phyloP scores from a whole-genome alignment of 164 flowering plant species.

The Amborella trichopoda region DNA sequence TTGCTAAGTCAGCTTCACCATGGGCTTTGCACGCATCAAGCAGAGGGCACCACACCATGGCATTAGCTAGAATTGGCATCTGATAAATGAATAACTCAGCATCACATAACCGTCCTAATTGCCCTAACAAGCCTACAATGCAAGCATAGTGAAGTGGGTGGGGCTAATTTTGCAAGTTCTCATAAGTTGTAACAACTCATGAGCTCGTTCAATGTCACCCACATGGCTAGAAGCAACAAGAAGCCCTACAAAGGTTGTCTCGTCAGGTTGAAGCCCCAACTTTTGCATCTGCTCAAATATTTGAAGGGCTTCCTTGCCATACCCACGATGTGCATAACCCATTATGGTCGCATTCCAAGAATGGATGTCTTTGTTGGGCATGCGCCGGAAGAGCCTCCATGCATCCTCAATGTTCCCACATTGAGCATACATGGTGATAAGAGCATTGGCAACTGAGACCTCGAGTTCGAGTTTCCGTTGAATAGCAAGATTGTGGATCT shows the following conservation, averaged over 20 bases:
- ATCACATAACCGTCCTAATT: conserved; percentile 40
- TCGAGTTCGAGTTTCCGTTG: conserved; percentile 29
- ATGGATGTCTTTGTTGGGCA: conserved; percentile 3
- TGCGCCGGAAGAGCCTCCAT: conserved; percentile 6
- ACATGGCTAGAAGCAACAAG: conserved; percentile 15
- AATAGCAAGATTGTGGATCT: conserved; percentile 48
- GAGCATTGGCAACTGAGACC: conserved; percentile 38
- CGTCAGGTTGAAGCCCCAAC: conserved; percentile 8
- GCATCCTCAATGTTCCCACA: conserved; percentile 10
- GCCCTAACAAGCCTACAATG: conserved; percentile 50
- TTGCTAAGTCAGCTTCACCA: conserved; percentile 32
- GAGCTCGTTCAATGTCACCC: conserved; percentile 9
- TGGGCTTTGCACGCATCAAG: conserved; percentile 60
- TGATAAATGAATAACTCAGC: conserved; percentile 28
- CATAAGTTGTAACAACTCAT: too few species aligned
- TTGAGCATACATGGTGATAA: conserved; percentile 24
- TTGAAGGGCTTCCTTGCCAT: conserved; percentile 9
- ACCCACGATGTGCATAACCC: conserved; percentile 15
- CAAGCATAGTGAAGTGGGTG: conserved; percentile 51
- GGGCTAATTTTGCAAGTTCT: too few species aligned
- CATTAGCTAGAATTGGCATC: conserved; percentile 31
- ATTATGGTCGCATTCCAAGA: conserved; percentile 15
- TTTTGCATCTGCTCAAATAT: conserved; percentile 10
- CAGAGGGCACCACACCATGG: conserved; percentile 59
- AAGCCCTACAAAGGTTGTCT: conserved; percentile 13